A percentile compares a stretch with the other conserved stretches of the same genome.
Conservation (phyloP, 306 rosid species). For the Hippophae gyantsensis region DNA sequence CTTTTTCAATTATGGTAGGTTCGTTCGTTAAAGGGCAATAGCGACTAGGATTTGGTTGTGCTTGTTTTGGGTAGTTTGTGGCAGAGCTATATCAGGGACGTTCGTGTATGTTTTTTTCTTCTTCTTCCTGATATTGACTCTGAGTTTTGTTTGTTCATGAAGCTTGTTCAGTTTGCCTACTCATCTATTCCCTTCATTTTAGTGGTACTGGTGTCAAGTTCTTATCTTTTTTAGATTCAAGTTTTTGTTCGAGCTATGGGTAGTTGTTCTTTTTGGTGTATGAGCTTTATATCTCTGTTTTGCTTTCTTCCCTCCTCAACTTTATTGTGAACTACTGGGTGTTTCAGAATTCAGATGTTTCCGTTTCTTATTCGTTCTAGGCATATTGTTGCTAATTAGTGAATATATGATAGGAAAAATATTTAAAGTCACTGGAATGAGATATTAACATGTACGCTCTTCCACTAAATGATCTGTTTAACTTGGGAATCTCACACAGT, state of each 20-base stretch:
- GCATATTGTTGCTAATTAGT: neutral
- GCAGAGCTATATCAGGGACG: constrained; percentile 13
- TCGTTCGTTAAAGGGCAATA: too few species aligned
- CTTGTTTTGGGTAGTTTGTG: neutral
- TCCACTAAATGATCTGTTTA: neutral
- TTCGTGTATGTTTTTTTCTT: constrained; percentile 13
- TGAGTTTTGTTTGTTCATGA: constrained; percentile 6
- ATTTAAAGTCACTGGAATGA: neutral
- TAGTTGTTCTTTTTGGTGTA: neutral
- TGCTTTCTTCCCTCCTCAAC: neutral
- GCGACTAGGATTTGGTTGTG: neutral
- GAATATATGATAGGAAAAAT: neutral
- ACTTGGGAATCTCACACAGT: neutral
- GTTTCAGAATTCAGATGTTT: neutral
- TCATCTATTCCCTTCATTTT: too few species aligned
- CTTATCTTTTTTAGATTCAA: too few species aligned
- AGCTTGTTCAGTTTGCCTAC: neutral
- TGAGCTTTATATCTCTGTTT: neutral
- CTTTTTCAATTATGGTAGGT: too few species aligned
- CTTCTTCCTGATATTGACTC: constrained; percentile 2
- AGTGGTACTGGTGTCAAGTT: too few species aligned
- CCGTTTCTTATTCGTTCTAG: neutral
- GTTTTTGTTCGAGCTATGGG: neutral
- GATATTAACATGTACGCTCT: neutral
- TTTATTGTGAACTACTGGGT: neutral